Percentiles rank a stretch among this genome's conserved stretches.
Evolutionary conservation across 2,329 filamentous ascomycete genomes (phyloP).

Genomic region (Lachnellula occidentalis): DNA sequence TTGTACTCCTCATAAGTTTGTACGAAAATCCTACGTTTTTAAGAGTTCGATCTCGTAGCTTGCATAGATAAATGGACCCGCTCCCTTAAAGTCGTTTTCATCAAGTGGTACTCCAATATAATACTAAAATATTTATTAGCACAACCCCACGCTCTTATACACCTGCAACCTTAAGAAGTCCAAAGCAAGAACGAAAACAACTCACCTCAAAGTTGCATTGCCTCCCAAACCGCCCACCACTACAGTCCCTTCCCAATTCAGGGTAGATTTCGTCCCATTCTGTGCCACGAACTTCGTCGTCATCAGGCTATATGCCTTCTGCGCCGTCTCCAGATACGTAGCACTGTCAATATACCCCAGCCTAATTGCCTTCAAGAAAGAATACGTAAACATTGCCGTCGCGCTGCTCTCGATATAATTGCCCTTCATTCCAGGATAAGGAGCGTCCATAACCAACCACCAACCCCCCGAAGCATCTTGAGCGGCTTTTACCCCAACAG

Average conservation of each 20-base stretch:
- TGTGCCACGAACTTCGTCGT: slow-evolving; percentile 15
- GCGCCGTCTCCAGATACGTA: slow-evolving; percentile 12
- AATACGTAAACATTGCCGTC: slow-evolving; percentile 35
- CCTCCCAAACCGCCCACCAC: slow-evolving; percentile 19
- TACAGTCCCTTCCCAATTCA: slow-evolving; percentile 24
- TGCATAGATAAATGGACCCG: slow-evolving; percentile 22
- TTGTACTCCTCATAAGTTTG: too few relatives aligned
- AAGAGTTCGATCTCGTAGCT: slow-evolving; percentile 15
- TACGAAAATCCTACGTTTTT: background rate
- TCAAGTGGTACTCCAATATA: slow-evolving; percentile 16
- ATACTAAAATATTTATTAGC: slow-evolving; percentile 13
- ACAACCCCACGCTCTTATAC: too few relatives aligned
- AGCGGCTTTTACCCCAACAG: slow-evolving; percentile 12
- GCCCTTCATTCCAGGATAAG: slow-evolving; percentile 19
- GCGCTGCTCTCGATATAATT: slow-evolving; percentile 37
- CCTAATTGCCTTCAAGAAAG: slow-evolving; percentile 33
- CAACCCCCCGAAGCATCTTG: slow-evolving; percentile 30
- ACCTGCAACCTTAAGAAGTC: background rate
- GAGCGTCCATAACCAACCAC: slow-evolving; percentile 35
- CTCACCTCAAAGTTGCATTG: slow-evolving; percentile 19
- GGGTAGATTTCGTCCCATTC: slow-evolving; percentile 6
- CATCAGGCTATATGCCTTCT: slow-evolving; percentile 19
- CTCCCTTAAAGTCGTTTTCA: slow-evolving; percentile 23
- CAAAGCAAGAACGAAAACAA: background rate
- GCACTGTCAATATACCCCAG: slow-evolving; percentile 30